These are phyloP conservation scores for Syzygium aromaticum DNA, from an alignment of 345 rosid species.

Conservation along the genomic window DNA sequence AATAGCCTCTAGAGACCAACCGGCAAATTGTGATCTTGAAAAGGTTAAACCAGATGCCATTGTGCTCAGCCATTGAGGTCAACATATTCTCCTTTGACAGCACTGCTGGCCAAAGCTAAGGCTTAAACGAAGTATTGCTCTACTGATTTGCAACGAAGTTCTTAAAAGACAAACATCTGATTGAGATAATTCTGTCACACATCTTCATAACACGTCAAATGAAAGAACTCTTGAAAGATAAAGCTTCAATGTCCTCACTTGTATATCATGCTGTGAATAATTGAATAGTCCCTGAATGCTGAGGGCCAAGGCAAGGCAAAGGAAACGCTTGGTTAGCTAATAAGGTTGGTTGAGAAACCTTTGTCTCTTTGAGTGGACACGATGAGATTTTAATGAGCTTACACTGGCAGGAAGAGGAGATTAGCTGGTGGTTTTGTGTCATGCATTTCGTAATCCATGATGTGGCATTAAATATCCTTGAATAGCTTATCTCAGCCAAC, in stretches of 20 bases:
- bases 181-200: not conserved
- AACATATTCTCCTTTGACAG: not conserved
- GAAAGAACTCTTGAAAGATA: not conserved
- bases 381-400: not conserved
- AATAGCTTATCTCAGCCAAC: not conserved
- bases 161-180: not conserved
- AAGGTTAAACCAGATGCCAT: not conserved
- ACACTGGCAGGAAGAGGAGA: not conserved
- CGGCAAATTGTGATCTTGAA: not conserved
- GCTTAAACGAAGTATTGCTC: not conserved
- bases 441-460: not conserved
- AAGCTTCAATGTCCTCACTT: not conserved
- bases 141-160: not conserved
- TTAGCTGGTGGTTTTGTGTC: not conserved
- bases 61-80: not conserved
- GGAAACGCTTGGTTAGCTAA: not conserved
- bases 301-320: not conserved
- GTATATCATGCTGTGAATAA: not conserved
- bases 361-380: not conserved
- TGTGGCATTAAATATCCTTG: not conserved
- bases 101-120: not conserved
- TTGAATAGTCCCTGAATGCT: not conserved
- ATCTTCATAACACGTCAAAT: not conserved
- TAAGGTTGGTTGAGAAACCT: not conserved
- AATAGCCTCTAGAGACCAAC: not conserved